These are phyloP conservation scores for Backusella westeae DNA, from an alignment of 192 early-diverging fungal species.

Conservation along the genomic window DNA sequence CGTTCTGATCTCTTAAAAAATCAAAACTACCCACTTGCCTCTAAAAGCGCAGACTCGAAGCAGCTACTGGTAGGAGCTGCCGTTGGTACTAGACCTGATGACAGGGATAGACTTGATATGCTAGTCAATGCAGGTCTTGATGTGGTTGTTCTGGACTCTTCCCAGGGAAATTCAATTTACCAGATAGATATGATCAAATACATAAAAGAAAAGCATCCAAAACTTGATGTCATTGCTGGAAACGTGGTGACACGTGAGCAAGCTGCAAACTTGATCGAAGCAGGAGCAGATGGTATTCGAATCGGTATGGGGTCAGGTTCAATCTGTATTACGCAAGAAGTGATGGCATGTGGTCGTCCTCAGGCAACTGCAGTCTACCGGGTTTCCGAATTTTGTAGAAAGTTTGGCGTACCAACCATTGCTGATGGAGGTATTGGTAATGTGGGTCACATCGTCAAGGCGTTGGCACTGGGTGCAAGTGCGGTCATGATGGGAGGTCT, in stretches of 20 bases:
- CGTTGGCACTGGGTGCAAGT: conserved; percentile 90
- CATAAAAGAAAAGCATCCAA: conserved; percentile 83
- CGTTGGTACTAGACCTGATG: conserved; percentile 87
- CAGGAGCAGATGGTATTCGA: conserved; percentile 92
- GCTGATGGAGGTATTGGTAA: conserved; percentile 98
- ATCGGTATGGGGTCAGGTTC: conserved; percentile 98
- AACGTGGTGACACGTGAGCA: conserved; percentile 98
- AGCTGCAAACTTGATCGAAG: conserved; percentile 85
- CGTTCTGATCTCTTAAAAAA: conserved; percentile 97
- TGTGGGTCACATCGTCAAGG: conserved; percentile 98
- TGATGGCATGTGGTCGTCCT: conserved; percentile 98
- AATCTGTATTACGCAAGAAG: conserved; percentile 98
- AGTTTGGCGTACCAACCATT: conserved; percentile 94
- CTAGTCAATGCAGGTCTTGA: conserved; percentile 96
- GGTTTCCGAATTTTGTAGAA: conserved; percentile 90
- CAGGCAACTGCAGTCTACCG: conserved; percentile 96
- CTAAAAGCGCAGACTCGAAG: conserved; percentile 75
- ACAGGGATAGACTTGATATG: conserved; percentile 76
- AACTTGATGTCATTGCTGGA: conserved; percentile 90
- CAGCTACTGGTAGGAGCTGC: conserved; percentile 95
- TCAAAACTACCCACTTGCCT: conserved; percentile 92
- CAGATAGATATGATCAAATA: conserved; percentile 95
- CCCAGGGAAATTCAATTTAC: conserved; percentile 92
- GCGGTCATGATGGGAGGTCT: conserved; percentile 99
- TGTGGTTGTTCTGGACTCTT: conserved; percentile 94